Conservation (phyloP, 2,329 filamentous ascomycete genomes). For the Exophiala dermatitidis region DNA sequence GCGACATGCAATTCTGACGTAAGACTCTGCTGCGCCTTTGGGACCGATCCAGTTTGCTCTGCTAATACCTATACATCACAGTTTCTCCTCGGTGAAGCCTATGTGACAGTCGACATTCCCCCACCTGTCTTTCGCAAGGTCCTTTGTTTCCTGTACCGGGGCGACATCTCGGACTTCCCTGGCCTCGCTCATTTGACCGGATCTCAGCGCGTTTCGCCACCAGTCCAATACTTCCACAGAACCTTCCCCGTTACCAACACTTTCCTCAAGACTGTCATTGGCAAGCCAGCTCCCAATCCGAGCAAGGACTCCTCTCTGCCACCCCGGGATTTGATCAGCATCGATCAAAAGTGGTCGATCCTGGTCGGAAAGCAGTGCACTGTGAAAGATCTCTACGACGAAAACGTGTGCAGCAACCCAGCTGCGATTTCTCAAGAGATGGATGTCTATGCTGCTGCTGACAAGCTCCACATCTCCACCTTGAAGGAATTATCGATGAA, state of each 20-base stretch:
- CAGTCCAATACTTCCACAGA: neutral
- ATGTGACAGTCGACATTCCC: constrained; percentile 1
- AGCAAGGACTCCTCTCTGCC: neutral
- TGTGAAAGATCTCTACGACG: constrained; percentile 4
- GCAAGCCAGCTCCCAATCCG: neutral
- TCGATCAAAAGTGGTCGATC: constrained; percentile 5
- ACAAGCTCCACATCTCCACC: constrained; percentile 2
- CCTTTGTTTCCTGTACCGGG: constrained; percentile 10
- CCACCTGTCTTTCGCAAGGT: constrained; percentile 6
- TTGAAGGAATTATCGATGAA: constrained; percentile 1
- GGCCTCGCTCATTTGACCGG: neutral
- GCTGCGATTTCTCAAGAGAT: constrained; percentile 5
- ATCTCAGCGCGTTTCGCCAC: neutral
- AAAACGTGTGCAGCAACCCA: neutral
- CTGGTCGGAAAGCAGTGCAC: constrained; percentile 2
- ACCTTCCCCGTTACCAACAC: constrained; percentile 1
- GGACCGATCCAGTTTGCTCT: neutral
- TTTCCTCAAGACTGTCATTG: constrained; percentile 3
- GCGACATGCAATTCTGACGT: constrained; percentile 3
- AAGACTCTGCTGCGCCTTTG: neutral
- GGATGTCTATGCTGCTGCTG: constrained; percentile 5
- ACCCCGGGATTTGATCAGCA: constrained; percentile 3
- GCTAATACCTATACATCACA: neutral
- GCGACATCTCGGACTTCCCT: neutral
- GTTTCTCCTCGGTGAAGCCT: constrained; percentile 10